These are phyloP conservation scores for Calonectria montana DNA, from an alignment of 2,329 filamentous ascomycete genomes.

Conservation along the genomic window DNA sequence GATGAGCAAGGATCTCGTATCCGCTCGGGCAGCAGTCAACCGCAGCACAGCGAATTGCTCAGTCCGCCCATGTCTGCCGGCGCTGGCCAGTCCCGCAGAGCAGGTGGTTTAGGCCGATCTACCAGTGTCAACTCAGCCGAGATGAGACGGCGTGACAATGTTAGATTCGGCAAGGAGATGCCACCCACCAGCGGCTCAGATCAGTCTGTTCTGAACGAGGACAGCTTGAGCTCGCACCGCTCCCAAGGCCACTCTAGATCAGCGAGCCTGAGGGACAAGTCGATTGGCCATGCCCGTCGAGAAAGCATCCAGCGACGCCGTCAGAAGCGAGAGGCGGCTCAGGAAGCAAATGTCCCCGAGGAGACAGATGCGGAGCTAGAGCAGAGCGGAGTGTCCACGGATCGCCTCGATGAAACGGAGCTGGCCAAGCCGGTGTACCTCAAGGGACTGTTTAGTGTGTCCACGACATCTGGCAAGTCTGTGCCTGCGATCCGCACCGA, in stretches of 20 bases:
- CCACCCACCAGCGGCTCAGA: conserved; percentile 84
- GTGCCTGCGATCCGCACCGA: conserved; percentile 87
- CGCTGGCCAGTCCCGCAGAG: conserved; percentile 66
- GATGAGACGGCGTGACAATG: conserved; percentile 71
- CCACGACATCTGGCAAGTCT: conserved; percentile 93
- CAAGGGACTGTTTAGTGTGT: conserved; percentile 97
- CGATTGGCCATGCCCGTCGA: conserved; percentile 86
- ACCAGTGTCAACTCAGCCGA: conserved; percentile 94
- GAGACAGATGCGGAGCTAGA: conserved; percentile 87
- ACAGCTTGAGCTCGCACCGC: conserved; percentile 62
- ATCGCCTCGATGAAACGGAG: conserved; percentile 75
- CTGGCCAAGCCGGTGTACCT: conserved; percentile 94
- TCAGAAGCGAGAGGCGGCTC: conserved; percentile 76
- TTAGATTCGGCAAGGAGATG: conserved; percentile 68
- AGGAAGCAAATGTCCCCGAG: conserved; percentile 85
- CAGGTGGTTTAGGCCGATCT: conserved; percentile 79
- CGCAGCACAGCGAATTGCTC: conserved; percentile 82
- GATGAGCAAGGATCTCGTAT: conserved; percentile 61
- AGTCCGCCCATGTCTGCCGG: conserved; percentile 77
- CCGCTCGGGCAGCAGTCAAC: conserved; percentile 71
- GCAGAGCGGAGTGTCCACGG: conserved; percentile 69
- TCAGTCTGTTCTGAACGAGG: conserved; percentile 71
- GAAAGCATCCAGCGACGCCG: conserved; percentile 94
- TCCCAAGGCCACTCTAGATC: conserved; percentile 65
- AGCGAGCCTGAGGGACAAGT: conserved; percentile 81